Conservation (phyloP, 2,329 filamentous ascomycete genomes). For the Stagonosporopsis cucurbitacearum region DNA sequence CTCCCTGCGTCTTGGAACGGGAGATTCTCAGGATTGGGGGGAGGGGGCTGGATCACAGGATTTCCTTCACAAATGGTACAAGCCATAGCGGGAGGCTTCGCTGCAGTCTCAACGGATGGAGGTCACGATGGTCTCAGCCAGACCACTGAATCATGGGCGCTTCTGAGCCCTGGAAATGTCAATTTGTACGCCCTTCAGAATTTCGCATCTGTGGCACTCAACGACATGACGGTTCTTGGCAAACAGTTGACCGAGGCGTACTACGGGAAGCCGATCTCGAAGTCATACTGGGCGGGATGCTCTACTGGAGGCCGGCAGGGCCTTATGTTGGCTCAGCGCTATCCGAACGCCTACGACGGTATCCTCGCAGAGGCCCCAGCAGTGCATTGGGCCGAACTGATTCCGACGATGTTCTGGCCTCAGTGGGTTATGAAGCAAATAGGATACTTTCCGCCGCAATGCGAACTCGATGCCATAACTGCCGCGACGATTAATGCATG, state of each 20-base stretch:
- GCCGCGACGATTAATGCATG: conserved; percentile 26
- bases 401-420: conserved; percentile 20
- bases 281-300: conserved; percentile 46
- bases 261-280: conserved; percentile 38
- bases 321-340: conserved; percentile 37
- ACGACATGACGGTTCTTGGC: conserved; percentile 30
- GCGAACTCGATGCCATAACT: conserved; percentile 35
- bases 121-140: conserved; percentile 19
- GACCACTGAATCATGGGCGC: conserved; percentile 11
- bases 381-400: conserved; percentile 23
- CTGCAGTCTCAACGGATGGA: conserved; percentile 31
- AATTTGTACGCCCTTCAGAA: conserved; percentile 38
- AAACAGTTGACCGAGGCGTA: conserved; percentile 23
- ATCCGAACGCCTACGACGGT: conserved; percentile 38
- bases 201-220: conserved; percentile 40
- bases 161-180: conserved; percentile 27
- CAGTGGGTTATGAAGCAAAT: conserved; percentile 27
- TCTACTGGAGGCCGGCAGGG: conserved; percentile 45
- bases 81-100: conserved; percentile 30
- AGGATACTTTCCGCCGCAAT: conserved; percentile 17
- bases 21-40: conserved; percentile 32
- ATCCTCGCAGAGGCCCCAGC: conserved; percentile 40
- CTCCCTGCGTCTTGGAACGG: conserved; percentile 30
- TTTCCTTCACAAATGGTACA: conserved; percentile 18
- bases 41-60: conserved; percentile 34